Evolutionary conservation across 2,329 filamentous ascomycete species (phyloP), one percentile per base, ranked within the genome.

Genomic region (Mariannaea sp.): DNA sequence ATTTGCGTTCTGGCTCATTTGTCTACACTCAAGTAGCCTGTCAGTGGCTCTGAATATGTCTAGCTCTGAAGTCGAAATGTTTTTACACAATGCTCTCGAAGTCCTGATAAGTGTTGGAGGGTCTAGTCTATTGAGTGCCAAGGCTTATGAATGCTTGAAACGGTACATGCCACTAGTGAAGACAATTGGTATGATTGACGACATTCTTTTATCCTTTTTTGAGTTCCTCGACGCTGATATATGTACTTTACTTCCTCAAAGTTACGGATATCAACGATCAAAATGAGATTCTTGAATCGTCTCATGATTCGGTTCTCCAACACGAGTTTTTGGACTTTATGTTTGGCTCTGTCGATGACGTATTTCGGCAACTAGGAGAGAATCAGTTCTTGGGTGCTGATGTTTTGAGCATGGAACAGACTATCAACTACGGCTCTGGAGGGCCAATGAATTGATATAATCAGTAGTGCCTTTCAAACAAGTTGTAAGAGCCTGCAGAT

Each of bases 1-100:
- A 4, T 66, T 70, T 41, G 62, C 51, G 2, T 58, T 69, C 13
- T 68, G 65, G 66, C 29, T 69, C 13, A 49, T 65, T 1, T 58
- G 59, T 7, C 57, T 53, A 29, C 40, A 38, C 19, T 36, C 41
- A 1, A 38, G 40, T 9, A 58, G 55, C 17, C 47, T 61, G 20
- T 19, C 30, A 3, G 26, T 30, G 2, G 51, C 55, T 1, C 30
- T 59, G 2, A 53, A 53, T 13, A 53, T 56, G 20, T 47, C 41
- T 1, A 50, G 26, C n/a, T 24, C 41, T 2, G 61, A 62, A 6
- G 44, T 55, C 1, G 61, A 64, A 32, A 17, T 30, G 2, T 36
- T 59, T 4, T 45, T 64, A 16, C 38, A 52, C 9, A 41, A 40
- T 5, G 44, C 44, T 13, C 50, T 61, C 4, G 61, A 62, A 8